Percentiles rank a stretch among this genome's conserved stretches.
Conservation (phyloP, 257 asterid species). For the Solanum pinnatisectum region DNA sequence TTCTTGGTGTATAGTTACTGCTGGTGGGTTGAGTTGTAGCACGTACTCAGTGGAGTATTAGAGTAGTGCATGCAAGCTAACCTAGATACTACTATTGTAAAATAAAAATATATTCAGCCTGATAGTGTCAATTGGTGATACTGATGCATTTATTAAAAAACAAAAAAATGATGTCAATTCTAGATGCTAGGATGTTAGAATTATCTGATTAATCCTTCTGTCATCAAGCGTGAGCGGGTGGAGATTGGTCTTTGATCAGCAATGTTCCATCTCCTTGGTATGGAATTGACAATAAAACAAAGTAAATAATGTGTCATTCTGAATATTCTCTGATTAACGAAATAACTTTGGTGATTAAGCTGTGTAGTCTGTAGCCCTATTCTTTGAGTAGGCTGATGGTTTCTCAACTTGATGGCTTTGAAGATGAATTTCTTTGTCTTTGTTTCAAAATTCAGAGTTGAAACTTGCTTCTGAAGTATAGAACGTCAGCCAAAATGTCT, state of each 20-base stretch:
- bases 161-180: neutral
- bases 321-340: neutral
- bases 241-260: neutral
- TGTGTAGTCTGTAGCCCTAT: neutral
- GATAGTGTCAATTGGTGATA: neutral
- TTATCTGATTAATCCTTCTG: neutral
- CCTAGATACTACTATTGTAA: neutral
- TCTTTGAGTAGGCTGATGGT: neutral
- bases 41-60: neutral
- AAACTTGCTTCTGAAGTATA: neutral
- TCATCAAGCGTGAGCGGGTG: neutral
- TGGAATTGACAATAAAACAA: neutral
- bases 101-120: neutral
- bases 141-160: neutral
- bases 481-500: conserved; percentile 44
- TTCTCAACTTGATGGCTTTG: neutral
- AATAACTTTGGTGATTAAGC: neutral
- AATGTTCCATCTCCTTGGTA: neutral
- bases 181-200: neutral
- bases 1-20: neutral
- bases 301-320: neutral
- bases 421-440: neutral
- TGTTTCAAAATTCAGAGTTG: neutral
- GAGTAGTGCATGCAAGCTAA: neutral
- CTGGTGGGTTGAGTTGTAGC: neutral